These are phyloP conservation scores for Naganishia antarctica DNA, from an alignment of 768 basidiomycete species.

Conservation along the genomic window DNA sequence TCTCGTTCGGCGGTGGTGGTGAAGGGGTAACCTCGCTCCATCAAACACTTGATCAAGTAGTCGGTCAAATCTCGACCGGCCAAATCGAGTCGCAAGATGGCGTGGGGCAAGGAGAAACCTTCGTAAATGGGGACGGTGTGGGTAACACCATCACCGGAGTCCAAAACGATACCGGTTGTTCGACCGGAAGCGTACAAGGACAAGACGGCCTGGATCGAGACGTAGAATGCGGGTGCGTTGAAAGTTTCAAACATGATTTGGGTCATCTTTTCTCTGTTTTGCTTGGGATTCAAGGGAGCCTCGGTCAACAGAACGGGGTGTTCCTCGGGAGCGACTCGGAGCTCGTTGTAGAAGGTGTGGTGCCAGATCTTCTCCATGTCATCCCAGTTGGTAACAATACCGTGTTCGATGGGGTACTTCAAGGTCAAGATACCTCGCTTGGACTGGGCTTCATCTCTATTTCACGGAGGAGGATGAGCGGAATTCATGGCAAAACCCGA, in stretches of 20 bases:
- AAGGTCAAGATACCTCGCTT: constrained; percentile 91
- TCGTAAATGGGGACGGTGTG: constrained; percentile 97
- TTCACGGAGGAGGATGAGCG: background rate
- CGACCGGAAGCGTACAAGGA: constrained; percentile 90
- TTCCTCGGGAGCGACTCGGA: constrained; percentile 87
- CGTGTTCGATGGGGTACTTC: constrained; percentile 91
- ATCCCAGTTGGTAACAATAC: constrained; percentile 97
- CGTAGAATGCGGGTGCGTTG: constrained; percentile 88
- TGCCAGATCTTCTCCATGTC: constrained; percentile 99
- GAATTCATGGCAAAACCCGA: background rate
- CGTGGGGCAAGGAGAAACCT: constrained; percentile 83
- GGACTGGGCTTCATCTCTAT: constrained; percentile 81
- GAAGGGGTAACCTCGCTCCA: constrained; percentile 89
- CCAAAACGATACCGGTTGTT: constrained; percentile 87
- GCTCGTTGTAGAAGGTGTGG: constrained; percentile 94
- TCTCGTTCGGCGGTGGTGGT: constrained; percentile 88
- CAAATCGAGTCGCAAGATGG: constrained; percentile 86
- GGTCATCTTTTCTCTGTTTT: constrained; percentile 83
- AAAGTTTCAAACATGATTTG: constrained; percentile 97
- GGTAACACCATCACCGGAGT: constrained; percentile 93
- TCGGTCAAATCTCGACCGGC: constrained; percentile 82
- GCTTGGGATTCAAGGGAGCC: constrained; percentile 87
- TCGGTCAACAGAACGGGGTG: constrained; percentile 88
- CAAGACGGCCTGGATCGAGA: constrained; percentile 83
- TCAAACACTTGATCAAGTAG: constrained; percentile 51